A percentile compares a stretch with the other conserved stretches of the same genome.
phyloP scores from a whole-genome alignment of 1,139 yeast genomes.

The Yamadazyma mexicana region DNA sequence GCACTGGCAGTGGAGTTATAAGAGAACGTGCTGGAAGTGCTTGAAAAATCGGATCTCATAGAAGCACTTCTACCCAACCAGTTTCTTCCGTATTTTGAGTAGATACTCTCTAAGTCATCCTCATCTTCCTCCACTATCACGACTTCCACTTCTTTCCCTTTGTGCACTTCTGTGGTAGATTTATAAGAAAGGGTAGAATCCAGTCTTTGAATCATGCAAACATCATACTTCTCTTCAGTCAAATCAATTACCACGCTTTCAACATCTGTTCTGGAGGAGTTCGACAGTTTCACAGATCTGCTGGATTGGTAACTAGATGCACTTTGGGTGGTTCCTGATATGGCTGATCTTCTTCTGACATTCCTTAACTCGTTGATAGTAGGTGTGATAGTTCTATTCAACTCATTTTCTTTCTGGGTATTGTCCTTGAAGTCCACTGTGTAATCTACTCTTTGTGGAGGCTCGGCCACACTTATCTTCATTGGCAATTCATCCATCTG shows the following conservation, averaged over 20 bases:
- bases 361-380: constrained; percentile 13
- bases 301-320: constrained; percentile 34
- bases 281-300: constrained; percentile 21
- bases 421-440: constrained; percentile 45
- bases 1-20: constrained; percentile 18
- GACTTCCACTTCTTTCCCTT: constrained; percentile 48
- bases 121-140: constrained; percentile 43
- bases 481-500: constrained; percentile 7
- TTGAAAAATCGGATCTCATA: constrained; percentile 15
- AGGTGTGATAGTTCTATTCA: constrained; percentile 12
- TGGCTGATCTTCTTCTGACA: constrained; percentile 4
- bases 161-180: constrained; percentile 41
- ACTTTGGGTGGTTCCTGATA: constrained; percentile 14
- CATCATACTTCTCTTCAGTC: constrained; percentile 41
- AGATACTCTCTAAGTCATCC: constrained; percentile 37
- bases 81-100: constrained; percentile 41
- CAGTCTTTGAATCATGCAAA: constrained; percentile 36
- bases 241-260: constrained; percentile 45
- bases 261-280: constrained; percentile 28
- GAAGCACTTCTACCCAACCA: constrained; percentile 29
- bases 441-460: constrained; percentile 39
- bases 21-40: constrained; percentile 17
- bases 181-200: constrained; percentile 37
- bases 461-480: constrained; percentile 35
- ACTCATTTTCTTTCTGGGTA: constrained; percentile 11